Base-by-base conservation (phyloP, 225 moss, liverwort and hornwort genomes). In the Physcomitrium patens region DNA sequence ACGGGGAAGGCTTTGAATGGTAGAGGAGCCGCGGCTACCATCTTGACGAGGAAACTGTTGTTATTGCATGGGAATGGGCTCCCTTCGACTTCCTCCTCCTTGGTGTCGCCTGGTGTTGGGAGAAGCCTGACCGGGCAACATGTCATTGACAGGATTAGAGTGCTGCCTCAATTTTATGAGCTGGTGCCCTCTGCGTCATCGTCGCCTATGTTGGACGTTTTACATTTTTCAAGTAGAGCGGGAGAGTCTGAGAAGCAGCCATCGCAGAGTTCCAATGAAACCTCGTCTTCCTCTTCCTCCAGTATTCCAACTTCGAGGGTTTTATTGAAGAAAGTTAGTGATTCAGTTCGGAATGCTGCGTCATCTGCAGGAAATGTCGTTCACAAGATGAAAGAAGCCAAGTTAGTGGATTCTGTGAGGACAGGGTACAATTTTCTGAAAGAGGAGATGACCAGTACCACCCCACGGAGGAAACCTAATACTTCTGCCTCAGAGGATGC, bases 341-440 rank as follows among this genome's bases (percentile, higher is more conserved):
- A 87, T 16, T 79, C 84, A 13, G 76, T 87, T 65, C 81, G 84
- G 20, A 84, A 76, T 76, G 87, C 87, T 16, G 75, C 81, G n/a
- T 73, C 87, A 27, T 74, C 87, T 28, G 87, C 84, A 4, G 87
- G 84, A 46, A 68, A 63, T 60, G 80, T 82, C 43, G 68, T 87
- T 71, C 82, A 84, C 17, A 87, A 78, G 72, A 47, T 85, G 68
- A 68, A 82, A 69, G 87, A 87, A 64, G 84, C 87, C 64, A 87
- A 85, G n/a, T 69, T 87, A 0, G 62, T 87, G 28, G 84, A 87
- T 52, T 87, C 87, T 9, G 65, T 87, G 51, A 71, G 82, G 60
- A 82, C 84, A 61, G 87, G 87, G 45, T 87, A 87, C 22, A 15
- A 82, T 16, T 87, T 87, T 75, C 37, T 87, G 65, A 87, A 83